A percentile compares a stretch with the other conserved stretches of the same genome.
Evolutionary conservation across 1,284 basidiomycete species (phyloP).

Genomic region (Cutaneotrichosporon cyanovorans): DNA sequence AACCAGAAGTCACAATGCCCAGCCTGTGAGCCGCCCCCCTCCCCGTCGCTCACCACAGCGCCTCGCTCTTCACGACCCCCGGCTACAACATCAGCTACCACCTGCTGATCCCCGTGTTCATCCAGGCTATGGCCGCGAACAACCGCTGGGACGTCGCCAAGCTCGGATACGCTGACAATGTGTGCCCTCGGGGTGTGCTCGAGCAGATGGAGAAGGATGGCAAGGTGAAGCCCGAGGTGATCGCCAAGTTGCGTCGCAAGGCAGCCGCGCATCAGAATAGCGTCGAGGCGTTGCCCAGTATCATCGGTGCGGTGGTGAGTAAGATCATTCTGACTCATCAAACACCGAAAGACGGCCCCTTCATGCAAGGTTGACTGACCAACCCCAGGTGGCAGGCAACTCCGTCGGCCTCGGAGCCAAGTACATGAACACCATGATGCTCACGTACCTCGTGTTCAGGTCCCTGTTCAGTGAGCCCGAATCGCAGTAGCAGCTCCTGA

Average conservation of each 20-base stretch:
- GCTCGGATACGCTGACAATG: conserved; percentile 27
- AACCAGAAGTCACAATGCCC: no score
- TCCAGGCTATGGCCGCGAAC: conserved; percentile 23
- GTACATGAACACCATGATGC: conserved; percentile 32
- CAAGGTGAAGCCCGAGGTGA: conserved; percentile 19
- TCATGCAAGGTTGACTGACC: neutral
- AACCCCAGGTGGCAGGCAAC: conserved; percentile 34
- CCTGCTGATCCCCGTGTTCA: conserved; percentile 26
- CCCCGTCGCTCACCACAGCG: neutral
- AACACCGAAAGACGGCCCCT: no score
- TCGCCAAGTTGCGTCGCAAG: conserved; percentile 28
- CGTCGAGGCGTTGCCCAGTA: conserved; percentile 27
- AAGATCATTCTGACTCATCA: neutral
- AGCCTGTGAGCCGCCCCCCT: no score
- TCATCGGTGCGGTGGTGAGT: conserved; percentile 29
- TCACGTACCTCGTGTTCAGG: conserved; percentile 26
- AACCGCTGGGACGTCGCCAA: conserved; percentile 18
- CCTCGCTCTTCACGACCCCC: conserved; percentile 2
- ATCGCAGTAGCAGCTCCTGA: neutral
- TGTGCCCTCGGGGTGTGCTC: conserved; percentile 18
- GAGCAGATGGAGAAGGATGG: conserved; percentile 24
- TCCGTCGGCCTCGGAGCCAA: conserved; percentile 20
- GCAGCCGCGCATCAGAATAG: conserved; percentile 33
- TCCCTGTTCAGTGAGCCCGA: conserved; percentile 24
- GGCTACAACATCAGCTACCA: conserved; percentile 32